phyloP scores from a whole-genome alignment of 2,329 filamentous ascomycete genomes.

The Epichloe elymi region DNA sequence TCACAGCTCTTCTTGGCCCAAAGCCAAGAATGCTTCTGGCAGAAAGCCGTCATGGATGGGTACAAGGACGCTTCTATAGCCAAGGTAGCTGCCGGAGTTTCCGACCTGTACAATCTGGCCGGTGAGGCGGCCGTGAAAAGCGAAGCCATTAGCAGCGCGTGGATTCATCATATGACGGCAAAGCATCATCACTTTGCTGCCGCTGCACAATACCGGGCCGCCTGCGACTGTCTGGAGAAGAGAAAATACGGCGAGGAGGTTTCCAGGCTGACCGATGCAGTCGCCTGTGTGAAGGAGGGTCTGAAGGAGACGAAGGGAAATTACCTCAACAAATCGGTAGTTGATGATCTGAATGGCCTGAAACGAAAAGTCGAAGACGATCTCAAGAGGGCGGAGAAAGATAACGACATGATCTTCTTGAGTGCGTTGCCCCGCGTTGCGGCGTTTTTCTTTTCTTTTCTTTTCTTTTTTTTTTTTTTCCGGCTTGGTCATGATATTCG shows the following conservation, averaged over 20 bases:
- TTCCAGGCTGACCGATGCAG: conserved; percentile 68
- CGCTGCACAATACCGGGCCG: conserved; percentile 84
- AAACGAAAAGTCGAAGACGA: conserved; percentile 78
- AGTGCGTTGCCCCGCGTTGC: conserved; percentile 30
- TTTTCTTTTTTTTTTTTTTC: too few species aligned
- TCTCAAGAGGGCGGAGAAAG: conserved; percentile 81
- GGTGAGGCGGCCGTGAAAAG: conserved; percentile 80
- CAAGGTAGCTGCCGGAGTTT: conserved; percentile 77
- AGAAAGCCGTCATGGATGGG: conserved; percentile 87
- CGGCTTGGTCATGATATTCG: background rate
- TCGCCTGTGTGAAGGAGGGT: conserved; percentile 72
- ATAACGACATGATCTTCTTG: conserved; percentile 93
- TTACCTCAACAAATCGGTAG: conserved; percentile 69
- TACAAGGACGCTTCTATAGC: conserved; percentile 89
- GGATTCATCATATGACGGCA: conserved; percentile 95
- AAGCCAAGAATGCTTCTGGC: conserved; percentile 96
- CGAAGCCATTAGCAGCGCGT: conserved; percentile 78
- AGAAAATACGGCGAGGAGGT: conserved; percentile 92
- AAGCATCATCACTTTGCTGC: conserved; percentile 97
- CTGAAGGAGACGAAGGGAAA: conserved; percentile 62
- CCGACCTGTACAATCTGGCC: conserved; percentile 76
- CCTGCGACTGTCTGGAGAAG: conserved; percentile 86
- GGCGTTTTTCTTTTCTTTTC: too few species aligned
- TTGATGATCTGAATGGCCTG: conserved; percentile 69
- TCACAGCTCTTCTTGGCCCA: conserved; percentile 79